Conservation (phyloP, 1,139 yeast species). For the Taiozyma onychis region DNA sequence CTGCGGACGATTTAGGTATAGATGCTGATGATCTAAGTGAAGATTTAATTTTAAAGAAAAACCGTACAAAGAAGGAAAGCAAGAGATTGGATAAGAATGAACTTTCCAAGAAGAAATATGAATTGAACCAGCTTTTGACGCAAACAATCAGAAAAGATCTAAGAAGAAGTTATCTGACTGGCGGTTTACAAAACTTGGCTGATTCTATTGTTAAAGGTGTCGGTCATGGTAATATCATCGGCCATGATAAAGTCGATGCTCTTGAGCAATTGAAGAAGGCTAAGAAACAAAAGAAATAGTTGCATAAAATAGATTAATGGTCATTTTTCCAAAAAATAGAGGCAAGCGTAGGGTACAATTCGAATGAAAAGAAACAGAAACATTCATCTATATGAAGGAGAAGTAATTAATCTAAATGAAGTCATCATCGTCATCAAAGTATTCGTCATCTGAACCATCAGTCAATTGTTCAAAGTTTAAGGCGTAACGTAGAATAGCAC, state of each 20-base stretch:
- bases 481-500: slow-evolving; percentile 92
- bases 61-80: slow-evolving; percentile 53
- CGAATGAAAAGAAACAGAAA: background rate
- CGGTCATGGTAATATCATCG: slow-evolving; percentile 65
- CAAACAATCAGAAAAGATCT: slow-evolving; percentile 62
- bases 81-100: slow-evolving; percentile 50
- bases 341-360: background rate
- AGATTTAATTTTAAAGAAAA: slow-evolving; percentile 62
- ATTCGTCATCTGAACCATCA: slow-evolving; percentile 87
- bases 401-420: slow-evolving; percentile 25
- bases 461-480: slow-evolving; percentile 93
- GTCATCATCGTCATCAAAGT: slow-evolving; percentile 64
- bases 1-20: slow-evolving; percentile 90
- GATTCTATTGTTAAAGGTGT: slow-evolving; percentile 72
- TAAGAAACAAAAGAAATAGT: slow-evolving; percentile 15
- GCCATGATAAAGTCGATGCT: slow-evolving; percentile 66
- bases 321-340: background rate
- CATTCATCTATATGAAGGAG: background rate
- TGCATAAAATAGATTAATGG: background rate
- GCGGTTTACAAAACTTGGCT: slow-evolving; percentile 81
- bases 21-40: slow-evolving; percentile 57
- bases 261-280: slow-evolving; percentile 52
- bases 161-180: slow-evolving; percentile 74
- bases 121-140: slow-evolving; percentile 51
- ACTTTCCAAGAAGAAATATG: slow-evolving; percentile 41